These are phyloP conservation scores for Chlorella sp. DNA, from an alignment of 139 green algal species.

Conservation along the genomic window DNA sequence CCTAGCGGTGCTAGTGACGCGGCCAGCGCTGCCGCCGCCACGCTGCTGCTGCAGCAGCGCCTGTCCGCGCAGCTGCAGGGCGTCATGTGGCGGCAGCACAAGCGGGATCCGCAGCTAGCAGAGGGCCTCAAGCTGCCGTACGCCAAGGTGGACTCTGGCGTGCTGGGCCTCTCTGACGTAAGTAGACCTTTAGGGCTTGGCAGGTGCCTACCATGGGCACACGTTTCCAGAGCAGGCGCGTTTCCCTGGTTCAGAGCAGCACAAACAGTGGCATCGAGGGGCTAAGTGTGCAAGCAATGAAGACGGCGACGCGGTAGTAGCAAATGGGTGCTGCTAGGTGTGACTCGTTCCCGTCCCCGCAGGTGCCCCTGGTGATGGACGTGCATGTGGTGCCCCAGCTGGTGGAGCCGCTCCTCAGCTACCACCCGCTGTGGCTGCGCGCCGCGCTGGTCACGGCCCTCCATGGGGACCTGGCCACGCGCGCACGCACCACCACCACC, in stretches of 20 bases:
- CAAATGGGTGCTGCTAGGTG: too few species aligned
- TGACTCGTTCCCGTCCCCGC: too few species aligned
- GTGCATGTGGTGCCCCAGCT: conserved; percentile 21
- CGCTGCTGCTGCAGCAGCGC: conserved; percentile 7
- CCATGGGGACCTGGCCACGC: neutral
- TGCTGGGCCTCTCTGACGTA: neutral
- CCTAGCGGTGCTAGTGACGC: too few species aligned
- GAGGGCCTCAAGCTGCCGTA: conserved; percentile 7
- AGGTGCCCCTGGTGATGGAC: conserved; percentile 17
- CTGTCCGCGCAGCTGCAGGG: conserved; percentile 9
- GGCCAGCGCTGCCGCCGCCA: too few species aligned
- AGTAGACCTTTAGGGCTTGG: too few species aligned
- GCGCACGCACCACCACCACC: too few species aligned
- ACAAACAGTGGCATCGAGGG: too few species aligned
- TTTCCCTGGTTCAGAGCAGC: too few species aligned
- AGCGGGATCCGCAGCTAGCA: neutral
- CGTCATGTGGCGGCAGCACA: conserved; percentile 15
- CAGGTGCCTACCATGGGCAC: too few species aligned
- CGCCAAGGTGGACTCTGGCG: neutral
- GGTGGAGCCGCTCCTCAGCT: conserved; percentile 52
- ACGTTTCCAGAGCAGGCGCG: too few species aligned
- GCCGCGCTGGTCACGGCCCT: conserved; percentile 48
- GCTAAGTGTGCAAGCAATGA: too few species aligned
- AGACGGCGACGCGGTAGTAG: too few species aligned
- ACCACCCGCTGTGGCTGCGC: conserved; percentile 83